A percentile compares a stretch with the other conserved stretches of the same genome.
phyloP scores from a whole-genome alignment of 1,284 basidiomycete species.

The Cyathus olla region DNA sequence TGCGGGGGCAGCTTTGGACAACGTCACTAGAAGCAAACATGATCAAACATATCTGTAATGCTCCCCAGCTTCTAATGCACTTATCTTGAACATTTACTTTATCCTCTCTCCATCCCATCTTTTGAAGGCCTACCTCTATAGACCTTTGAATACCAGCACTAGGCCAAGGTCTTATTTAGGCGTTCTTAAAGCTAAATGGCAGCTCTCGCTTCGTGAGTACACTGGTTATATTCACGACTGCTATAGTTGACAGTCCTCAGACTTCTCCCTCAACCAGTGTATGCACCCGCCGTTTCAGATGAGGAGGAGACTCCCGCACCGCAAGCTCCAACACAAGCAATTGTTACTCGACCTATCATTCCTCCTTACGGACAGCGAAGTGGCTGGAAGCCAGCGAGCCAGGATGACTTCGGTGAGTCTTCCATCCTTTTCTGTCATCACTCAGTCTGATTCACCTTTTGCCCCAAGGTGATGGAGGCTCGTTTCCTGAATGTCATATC shows the following conservation, averaged over 20 bases:
- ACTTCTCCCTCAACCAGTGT: conserved; percentile 74
- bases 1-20: too few species aligned
- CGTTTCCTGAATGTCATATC: conserved; percentile 97
- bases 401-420: conserved; percentile 86
- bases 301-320: conserved; percentile 63
- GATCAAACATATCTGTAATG: too few species aligned
- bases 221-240: background rate
- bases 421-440: background rate
- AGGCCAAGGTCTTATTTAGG: too few species aligned
- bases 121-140: too few species aligned
- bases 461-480: conserved; percentile 84
- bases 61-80: too few species aligned
- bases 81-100: too few species aligned
- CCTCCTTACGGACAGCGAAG: conserved; percentile 89
- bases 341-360: conserved; percentile 65
- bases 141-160: too few species aligned
- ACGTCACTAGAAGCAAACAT: too few species aligned
- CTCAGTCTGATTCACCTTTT: background rate
- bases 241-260: conserved; percentile 39
- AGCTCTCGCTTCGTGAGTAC: conserved; percentile 68
- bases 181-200: conserved; percentile 51
- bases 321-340: conserved; percentile 52
- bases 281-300: conserved; percentile 64
- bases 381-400: conserved; percentile 88
- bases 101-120: too few species aligned